Conservation (phyloP, 176 grass and related monocot genomes). For the Lolium rigidum region DNA sequence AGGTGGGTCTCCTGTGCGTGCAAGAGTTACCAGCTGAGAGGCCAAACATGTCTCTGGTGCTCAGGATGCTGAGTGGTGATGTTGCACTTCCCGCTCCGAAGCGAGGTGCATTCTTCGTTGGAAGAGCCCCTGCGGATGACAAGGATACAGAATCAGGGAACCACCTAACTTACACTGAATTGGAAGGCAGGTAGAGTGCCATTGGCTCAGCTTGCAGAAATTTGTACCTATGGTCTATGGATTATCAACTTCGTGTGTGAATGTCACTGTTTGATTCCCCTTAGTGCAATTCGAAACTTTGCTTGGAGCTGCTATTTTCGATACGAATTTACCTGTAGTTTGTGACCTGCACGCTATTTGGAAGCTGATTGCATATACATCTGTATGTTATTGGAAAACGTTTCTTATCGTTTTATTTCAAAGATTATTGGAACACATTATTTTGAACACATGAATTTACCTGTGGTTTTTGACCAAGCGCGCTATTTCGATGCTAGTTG, state of each 20-base stretch:
- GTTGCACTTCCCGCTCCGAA: conserved; percentile 51
- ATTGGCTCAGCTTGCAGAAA: background rate
- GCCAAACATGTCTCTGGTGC: conserved; percentile 57
- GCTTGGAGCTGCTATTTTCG: background rate
- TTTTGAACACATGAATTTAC: background rate
- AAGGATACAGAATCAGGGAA: conserved; percentile 36
- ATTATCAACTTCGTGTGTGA: background rate
- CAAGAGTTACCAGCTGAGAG: conserved; percentile 70
- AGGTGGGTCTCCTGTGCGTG: conserved; percentile 78
- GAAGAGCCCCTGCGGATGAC: conserved; percentile 29
- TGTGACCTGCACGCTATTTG: background rate
- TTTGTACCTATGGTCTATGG: background rate
- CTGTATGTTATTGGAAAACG: background rate
- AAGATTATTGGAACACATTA: too few relatives aligned
- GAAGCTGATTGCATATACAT: background rate
- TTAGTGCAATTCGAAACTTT: background rate
- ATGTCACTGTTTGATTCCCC: background rate
- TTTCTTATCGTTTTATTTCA: background rate
- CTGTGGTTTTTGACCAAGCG: conserved; percentile 1
- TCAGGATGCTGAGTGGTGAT: conserved; percentile 70
- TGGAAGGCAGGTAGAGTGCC: conserved; percentile 47
- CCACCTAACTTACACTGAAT: conserved; percentile 33
- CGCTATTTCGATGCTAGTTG: background rate
- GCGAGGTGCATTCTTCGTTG: conserved; percentile 54
- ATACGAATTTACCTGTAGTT: conserved; percentile 16